phyloP scores from a whole-genome alignment of 2,329 filamentous ascomycete genomes.

The Trichoderma koningiopsis region DNA sequence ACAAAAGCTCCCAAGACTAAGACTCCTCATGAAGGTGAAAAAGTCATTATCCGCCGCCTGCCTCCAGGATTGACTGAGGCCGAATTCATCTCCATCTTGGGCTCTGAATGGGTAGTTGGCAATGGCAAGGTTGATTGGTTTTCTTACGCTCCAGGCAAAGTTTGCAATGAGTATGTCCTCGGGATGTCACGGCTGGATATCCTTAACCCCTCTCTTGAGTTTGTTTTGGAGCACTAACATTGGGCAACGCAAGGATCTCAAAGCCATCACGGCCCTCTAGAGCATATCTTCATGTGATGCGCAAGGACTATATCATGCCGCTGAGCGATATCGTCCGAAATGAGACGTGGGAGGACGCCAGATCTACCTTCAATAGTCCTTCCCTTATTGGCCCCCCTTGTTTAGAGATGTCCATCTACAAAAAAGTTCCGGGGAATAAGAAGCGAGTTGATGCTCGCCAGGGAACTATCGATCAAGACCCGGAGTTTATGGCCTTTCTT shows the following conservation, averaged over 20 bases:
- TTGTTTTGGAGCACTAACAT: constrained; percentile 27
- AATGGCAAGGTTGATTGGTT: constrained; percentile 84
- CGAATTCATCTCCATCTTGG: constrained; percentile 74
- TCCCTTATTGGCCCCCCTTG: constrained; percentile 76
- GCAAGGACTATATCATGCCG: constrained; percentile 64
- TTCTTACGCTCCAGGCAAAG: constrained; percentile 65
- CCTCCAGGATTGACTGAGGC: constrained; percentile 80
- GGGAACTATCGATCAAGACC: constrained; percentile 94
- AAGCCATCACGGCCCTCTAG: constrained; percentile 81
- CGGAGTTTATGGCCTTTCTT: constrained; percentile 92
- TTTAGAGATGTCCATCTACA: constrained; percentile 81
- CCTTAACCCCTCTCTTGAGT: too few species aligned
- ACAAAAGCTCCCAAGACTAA: constrained; percentile 37
- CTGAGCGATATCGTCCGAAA: constrained; percentile 72
- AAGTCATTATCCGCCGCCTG: constrained; percentile 80
- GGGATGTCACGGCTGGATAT: background rate
- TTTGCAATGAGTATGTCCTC: constrained; percentile 74
- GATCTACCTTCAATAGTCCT: constrained; percentile 70
- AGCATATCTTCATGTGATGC: constrained; percentile 81
- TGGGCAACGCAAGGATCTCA: constrained; percentile 59
- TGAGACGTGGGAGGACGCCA: constrained; percentile 77
- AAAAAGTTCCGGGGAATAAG: constrained; percentile 75
- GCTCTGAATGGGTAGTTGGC: constrained; percentile 79
- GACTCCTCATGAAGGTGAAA: constrained; percentile 61
- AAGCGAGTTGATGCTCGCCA: constrained; percentile 79